Evolutionary conservation across 2,329 filamentous ascomycete genomes (phyloP).

Genomic region (Cladosporium colombiae): DNA sequence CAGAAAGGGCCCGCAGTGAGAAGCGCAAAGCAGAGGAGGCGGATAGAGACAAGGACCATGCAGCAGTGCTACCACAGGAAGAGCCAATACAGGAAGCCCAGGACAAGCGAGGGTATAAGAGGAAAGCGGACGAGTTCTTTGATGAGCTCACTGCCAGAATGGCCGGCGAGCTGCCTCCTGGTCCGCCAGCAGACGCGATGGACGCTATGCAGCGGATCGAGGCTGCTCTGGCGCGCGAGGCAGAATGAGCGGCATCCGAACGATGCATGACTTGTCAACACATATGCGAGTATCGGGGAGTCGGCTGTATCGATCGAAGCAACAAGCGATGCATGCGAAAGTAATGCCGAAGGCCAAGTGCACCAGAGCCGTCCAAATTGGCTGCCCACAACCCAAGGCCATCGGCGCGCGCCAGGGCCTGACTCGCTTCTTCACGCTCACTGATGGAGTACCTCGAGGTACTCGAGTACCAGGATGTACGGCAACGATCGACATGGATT

Average conservation of each 20-base stretch:
- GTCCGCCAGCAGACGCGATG: conserved; percentile 18
- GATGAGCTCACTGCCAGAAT: conserved; percentile 53
- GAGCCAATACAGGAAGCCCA: neutral
- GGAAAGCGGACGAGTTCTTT: conserved; percentile 72
- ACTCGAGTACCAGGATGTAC: neutral
- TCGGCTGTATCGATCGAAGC: neutral
- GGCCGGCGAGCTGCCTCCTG: conserved; percentile 19
- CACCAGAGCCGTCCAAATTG: neutral
- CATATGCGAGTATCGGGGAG: neutral
- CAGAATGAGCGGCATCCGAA: neutral
- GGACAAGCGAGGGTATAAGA: conserved; percentile 45
- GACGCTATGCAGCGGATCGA: conserved; percentile 25
- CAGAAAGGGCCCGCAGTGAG: conserved; percentile 64
- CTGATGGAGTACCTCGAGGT: neutral
- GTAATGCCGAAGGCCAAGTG: conserved; percentile 4
- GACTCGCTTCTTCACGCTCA: neutral
- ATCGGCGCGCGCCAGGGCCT: neutral
- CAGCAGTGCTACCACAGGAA: conserved; percentile 25
- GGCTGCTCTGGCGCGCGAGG: conserved; percentile 22
- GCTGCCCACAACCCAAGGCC: neutral
- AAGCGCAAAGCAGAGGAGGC: conserved; percentile 57
- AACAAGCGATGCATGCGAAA: neutral
- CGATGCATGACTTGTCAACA: neutral
- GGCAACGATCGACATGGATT: conserved; percentile 1
- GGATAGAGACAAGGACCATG: conserved; percentile 28